Evolutionary conservation across 179 eudicot genomes (phyloP).

Genomic region (Actinidia chinensis): DNA sequence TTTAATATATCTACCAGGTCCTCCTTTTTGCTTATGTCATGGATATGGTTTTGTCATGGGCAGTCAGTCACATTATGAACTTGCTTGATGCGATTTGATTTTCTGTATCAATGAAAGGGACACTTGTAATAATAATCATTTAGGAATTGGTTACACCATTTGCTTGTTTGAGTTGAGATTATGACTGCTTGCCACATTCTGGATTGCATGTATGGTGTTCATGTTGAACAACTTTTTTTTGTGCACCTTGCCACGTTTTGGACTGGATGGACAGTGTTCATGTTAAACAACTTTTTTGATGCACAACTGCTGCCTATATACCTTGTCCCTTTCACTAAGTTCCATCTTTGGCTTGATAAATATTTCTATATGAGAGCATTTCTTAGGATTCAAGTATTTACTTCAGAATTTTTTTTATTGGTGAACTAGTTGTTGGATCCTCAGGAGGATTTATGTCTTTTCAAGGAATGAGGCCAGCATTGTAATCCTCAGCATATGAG

Average conservation of each 20-base stretch:
- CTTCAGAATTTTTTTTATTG: not conserved
- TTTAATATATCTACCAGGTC: not conserved
- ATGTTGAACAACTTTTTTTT: not conserved
- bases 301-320: not conserved
- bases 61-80: not conserved
- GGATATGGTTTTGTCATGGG: constrained; percentile 5
- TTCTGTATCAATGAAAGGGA: not conserved
- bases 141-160: no score
- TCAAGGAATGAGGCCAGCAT: not conserved
- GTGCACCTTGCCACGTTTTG: not conserved
- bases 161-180: no score
- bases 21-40: not conserved
- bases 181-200: no score
- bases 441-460: not conserved
- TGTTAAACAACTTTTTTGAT: not conserved
- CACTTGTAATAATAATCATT: no score
- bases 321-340: not conserved
- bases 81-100: not conserved
- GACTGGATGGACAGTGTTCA: not conserved
- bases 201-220: no score
- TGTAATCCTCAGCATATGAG: no score
- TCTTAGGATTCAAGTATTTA: not conserved
- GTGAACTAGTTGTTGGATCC: not conserved
- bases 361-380: not conserved
- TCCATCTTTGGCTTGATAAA: not conserved